A percentile compares a stretch with the other conserved stretches of the same genome.
These are phyloP conservation scores for Talaromyces adpressus DNA, from an alignment of 495 filamentous ascomycete species.

Conservation along the genomic window DNA sequence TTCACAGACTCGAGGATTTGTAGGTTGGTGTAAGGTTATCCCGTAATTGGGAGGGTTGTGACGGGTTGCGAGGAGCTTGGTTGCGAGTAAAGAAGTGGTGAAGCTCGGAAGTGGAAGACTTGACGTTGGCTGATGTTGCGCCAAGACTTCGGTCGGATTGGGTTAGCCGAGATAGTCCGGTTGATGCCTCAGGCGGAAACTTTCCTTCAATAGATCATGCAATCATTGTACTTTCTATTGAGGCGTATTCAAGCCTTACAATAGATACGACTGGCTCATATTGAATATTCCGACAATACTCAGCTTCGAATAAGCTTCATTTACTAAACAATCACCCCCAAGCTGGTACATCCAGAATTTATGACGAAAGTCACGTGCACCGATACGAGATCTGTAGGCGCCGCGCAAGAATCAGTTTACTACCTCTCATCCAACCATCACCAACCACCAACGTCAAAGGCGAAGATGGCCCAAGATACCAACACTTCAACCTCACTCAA, in stretches of 20 bases:
- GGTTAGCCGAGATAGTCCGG: slow-evolving; percentile 15
- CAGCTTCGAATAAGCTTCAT: background rate
- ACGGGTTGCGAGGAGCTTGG: slow-evolving; percentile 15
- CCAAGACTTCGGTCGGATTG: slow-evolving; percentile 5
- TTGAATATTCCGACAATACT: background rate
- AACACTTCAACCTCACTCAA: slow-evolving; percentile 26
- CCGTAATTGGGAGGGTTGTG: slow-evolving; percentile 9
- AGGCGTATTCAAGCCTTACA: background rate
- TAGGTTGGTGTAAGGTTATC: slow-evolving; percentile 9
- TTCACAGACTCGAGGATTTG: slow-evolving; percentile 3
- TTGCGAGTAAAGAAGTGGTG: too few relatives aligned
- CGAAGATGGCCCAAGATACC: background rate
- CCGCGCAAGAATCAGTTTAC: background rate
- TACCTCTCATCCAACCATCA: background rate
- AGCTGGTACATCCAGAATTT: background rate
- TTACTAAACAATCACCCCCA: background rate
- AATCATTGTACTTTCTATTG: background rate
- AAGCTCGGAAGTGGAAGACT: slow-evolving; percentile 21
- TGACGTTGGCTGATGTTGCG: slow-evolving; percentile 6
- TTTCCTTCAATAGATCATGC: background rate
- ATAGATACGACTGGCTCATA: background rate
- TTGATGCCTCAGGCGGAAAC: slow-evolving; percentile 9
- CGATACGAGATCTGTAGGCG: background rate
- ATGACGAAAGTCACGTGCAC: background rate
- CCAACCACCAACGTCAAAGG: slow-evolving; percentile 8